Evolutionary conservation across 2,329 filamentous ascomycete genomes (phyloP).

Genomic region (Epichloe amarillans): DNA sequence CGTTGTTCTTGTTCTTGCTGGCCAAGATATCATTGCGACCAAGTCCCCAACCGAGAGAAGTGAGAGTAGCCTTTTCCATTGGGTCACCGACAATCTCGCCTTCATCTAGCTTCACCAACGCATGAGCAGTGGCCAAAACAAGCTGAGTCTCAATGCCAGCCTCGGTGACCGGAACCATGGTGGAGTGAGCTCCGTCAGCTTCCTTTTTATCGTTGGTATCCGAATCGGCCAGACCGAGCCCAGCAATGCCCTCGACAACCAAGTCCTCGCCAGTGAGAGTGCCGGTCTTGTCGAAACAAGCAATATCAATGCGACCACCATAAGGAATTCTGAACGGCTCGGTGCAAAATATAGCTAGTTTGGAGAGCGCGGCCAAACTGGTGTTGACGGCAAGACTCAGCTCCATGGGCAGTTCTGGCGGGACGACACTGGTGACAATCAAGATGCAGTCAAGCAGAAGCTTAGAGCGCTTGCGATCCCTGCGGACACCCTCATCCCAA

Average conservation of each 20-base stretch:
- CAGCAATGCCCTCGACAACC: conserved; percentile 92
- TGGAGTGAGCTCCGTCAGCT: conserved; percentile 69
- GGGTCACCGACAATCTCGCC: conserved; percentile 95
- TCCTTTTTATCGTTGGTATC: conserved; percentile 54
- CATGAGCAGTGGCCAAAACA: conserved; percentile 88
- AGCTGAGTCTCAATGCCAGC: conserved; percentile 74
- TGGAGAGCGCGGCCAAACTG: conserved; percentile 83
- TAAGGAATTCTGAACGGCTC: conserved; percentile 98
- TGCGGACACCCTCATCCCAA: conserved; percentile 89
- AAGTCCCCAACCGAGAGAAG: conserved; percentile 83
- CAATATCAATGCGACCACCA: conserved; percentile 86
- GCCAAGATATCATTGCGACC: conserved; percentile 76
- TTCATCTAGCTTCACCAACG: conserved; percentile 89
- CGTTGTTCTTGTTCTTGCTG: conserved; percentile 33
- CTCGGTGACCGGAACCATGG: conserved; percentile 57
- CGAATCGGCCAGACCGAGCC: conserved; percentile 58
- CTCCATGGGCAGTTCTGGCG: conserved; percentile 98
- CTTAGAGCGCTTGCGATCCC: conserved; percentile 94
- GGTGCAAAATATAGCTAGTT: conserved; percentile 95
- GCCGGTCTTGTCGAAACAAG: conserved; percentile 98
- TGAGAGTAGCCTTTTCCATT: conserved; percentile 94
- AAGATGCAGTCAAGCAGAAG: conserved; percentile 92
- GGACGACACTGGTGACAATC: conserved; percentile 94
- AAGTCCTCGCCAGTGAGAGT: conserved; percentile 93
- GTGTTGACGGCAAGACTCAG: conserved; percentile 96